Evolutionary conservation across 495 filamentous ascomycete species (phyloP), one percentile per base, ranked within the genome.

Genomic region (Penicillium odoratum): DNA sequence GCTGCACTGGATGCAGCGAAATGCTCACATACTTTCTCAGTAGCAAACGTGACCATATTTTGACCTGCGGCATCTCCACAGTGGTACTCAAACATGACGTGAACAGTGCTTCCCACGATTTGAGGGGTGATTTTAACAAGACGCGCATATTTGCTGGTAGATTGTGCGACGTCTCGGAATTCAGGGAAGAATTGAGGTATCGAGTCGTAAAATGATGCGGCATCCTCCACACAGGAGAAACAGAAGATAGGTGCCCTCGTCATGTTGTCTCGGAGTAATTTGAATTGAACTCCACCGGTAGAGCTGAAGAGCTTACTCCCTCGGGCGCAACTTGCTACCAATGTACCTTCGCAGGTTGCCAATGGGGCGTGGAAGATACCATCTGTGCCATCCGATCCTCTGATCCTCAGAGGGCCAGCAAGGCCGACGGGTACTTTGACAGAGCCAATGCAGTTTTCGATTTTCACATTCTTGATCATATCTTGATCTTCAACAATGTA

Each of bases 361-460:
- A 63, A 44, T 38, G 61, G 61, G 13, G 56, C 61, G 45, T 51
- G 28, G 16, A 53, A 53, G 2, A 31, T 21, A 11, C 55, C 51
- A 16, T 47, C 50, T 0, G 33, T 33, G 0, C 43, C 53, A 31
- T 56, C 53, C 13, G 33, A 28, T 0, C 31, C 31, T 6, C 29
- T 54, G 38, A 63, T 33, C 1, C 16, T 36, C 16, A 63, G 47
- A n/a, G 61, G 61, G 9, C 61, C 56, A 9, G 56, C 61, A 5
- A 63, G 21, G 7, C 61, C 61, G 15, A 63, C 33, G 3, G 56
- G 61, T 0, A 63, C 53, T 45, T 50, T 53, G 30, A 52, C 29
- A 15, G 36, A 63, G 29, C 61, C 61, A 21, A 63, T 47, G 28
- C 54, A 63, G n/a, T 63, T 63, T 45, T 63, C 56, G 25, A 63